Conservation (phyloP, 2,329 filamentous ascomycete species). For the Thyridium curvatum region DNA sequence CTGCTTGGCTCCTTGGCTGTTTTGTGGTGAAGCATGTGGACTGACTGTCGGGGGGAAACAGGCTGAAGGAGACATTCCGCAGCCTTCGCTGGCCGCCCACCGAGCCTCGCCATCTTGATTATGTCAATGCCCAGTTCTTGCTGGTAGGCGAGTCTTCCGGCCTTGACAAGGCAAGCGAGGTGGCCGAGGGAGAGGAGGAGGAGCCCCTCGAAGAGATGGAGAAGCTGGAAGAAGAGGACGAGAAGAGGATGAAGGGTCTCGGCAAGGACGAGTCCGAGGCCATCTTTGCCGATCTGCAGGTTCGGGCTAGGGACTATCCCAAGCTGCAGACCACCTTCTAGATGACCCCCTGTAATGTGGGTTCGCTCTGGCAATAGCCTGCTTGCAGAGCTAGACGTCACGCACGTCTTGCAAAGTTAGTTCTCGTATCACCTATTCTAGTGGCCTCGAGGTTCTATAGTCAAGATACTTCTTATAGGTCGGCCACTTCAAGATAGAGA, state of each 20-base stretch:
- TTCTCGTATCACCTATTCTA: too few relatives aligned
- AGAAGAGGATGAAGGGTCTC: conserved; percentile 53
- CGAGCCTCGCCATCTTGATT: conserved; percentile 67
- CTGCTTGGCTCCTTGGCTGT: not conserved
- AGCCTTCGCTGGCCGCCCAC: conserved; percentile 69
- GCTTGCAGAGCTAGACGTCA: too few relatives aligned
- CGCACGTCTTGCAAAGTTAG: too few relatives aligned
- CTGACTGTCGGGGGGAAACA: conserved; percentile 39
- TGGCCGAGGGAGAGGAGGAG: conserved; percentile 49
- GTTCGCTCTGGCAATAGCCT: too few relatives aligned
- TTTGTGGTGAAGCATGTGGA: conserved; percentile 9
- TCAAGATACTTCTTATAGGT: too few relatives aligned
- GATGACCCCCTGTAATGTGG: too few relatives aligned
- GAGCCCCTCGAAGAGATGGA: conserved; percentile 66
- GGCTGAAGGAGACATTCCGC: conserved; percentile 48
- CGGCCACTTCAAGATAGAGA: too few relatives aligned
- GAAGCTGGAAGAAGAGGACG: conserved; percentile 69
- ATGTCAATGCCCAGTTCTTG: conserved; percentile 68
- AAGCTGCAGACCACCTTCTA: conserved; percentile 53
- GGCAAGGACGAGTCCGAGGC: conserved; percentile 36
- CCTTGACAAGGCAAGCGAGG: conserved; percentile 48
- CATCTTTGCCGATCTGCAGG: conserved; percentile 41
- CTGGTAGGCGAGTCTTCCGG: conserved; percentile 66
- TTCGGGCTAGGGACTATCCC: conserved; percentile 53
- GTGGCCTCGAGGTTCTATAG: too few relatives aligned